A percentile compares a stretch with the other conserved stretches of the same genome.
Conservation (phyloP, 805 yeast genomes). For the Candida germanica region DNA sequence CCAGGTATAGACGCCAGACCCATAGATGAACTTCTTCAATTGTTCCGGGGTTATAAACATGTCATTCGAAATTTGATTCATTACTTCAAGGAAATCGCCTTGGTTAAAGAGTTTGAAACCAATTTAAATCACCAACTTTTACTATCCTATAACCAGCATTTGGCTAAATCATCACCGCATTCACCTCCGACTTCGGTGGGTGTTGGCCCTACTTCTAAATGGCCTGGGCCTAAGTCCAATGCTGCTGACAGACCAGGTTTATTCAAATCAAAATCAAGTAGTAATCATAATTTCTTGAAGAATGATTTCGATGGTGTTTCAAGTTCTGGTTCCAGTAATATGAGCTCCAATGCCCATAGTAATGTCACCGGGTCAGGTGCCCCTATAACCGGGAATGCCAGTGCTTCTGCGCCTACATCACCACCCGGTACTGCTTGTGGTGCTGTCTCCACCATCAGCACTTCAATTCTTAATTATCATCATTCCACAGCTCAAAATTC, state of each 20-base stretch:
- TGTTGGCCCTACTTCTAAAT: slow-evolving; percentile 4
- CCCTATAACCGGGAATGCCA: not conserved
- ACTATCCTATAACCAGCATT: slow-evolving; percentile 26
- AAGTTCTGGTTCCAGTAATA: slow-evolving; percentile 1
- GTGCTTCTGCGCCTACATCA: not conserved
- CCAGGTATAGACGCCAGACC: slow-evolving; percentile 39
- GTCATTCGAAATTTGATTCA: slow-evolving; percentile 35
- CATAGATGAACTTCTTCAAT: slow-evolving; percentile 33
- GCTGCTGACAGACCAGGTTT: slow-evolving; percentile 26
- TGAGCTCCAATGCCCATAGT: too few relatives aligned
- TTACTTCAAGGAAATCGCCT: slow-evolving; percentile 41
- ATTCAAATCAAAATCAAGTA: slow-evolving; percentile 21
- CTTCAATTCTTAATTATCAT: slow-evolving; percentile 35
- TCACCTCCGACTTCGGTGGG: slow-evolving; percentile 12
- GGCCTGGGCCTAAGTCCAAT: slow-evolving; percentile 1
- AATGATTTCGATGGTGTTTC: slow-evolving; percentile 2
- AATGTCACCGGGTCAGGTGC: not conserved
- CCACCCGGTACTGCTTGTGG: slow-evolving; percentile 3
- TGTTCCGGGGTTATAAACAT: slow-evolving; percentile 40
- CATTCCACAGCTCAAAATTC: slow-evolving; percentile 23
- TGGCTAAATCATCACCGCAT: not conserved
- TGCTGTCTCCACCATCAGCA: slow-evolving; percentile 26
- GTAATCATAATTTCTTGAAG: slow-evolving; percentile 8
- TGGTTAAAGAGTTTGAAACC: slow-evolving; percentile 46
- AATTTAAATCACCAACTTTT: slow-evolving; percentile 37